Percentiles rank a stretch among this genome's conserved stretches.
Evolutionary conservation across 306 rosid genomes (phyloP).

Genomic region (Prunus salicina): DNA sequence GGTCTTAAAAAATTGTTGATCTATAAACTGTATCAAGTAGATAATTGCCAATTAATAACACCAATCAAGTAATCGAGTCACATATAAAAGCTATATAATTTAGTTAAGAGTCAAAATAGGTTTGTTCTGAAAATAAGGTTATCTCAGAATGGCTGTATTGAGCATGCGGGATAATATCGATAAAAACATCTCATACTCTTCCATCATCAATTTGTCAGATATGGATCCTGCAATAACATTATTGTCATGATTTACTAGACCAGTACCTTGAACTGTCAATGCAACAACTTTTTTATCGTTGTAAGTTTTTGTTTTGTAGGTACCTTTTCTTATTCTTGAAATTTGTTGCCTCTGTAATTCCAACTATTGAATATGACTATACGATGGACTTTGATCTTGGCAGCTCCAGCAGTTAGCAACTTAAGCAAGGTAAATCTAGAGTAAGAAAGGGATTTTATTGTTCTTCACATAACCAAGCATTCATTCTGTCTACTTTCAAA

Average conservation of each 20-base stretch:
- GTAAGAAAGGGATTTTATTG: background rate
- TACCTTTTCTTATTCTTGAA: slow-evolving; percentile 92
- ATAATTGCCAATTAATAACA: background rate
- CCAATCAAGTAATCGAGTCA: background rate
- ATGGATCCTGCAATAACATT: background rate
- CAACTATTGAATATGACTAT: slow-evolving; percentile 94
- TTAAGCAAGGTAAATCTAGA: slow-evolving; percentile 28
- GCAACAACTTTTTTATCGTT: background rate
- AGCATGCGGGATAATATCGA: background rate
- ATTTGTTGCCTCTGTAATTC: slow-evolving; percentile 96
- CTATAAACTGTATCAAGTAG: background rate
- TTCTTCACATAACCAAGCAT: background rate
- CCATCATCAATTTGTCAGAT: background rate
- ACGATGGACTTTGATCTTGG: slow-evolving; percentile 98
- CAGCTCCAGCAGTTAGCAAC: slow-evolving; percentile 63
- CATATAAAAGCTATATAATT: background rate
- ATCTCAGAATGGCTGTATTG: background rate
- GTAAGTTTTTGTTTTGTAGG: slow-evolving; percentile 37
- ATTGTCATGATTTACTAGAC: background rate
- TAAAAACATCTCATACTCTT: background rate
- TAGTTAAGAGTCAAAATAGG: background rate
- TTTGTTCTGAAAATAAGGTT: background rate
- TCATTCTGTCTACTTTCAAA: background rate
- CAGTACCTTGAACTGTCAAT: background rate
- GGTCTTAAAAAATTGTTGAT: background rate